Evolutionary conservation across 768 basidiomycete genomes (phyloP).

Genomic region (Suillus variegatus): DNA sequence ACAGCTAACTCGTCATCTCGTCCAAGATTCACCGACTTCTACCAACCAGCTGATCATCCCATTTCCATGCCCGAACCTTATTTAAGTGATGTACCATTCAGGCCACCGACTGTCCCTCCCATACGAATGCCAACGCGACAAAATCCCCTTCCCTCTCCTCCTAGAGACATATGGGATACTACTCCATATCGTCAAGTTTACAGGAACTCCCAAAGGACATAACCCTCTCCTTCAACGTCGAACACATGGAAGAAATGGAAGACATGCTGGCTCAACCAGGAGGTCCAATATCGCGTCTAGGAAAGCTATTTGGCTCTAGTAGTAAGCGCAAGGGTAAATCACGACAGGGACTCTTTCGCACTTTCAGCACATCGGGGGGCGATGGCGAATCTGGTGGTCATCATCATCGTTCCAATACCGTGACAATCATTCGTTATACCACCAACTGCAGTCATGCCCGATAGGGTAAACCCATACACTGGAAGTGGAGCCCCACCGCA

Average conservation of each 20-base stretch:
- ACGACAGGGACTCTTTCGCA: conserved; percentile 47
- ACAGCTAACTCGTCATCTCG: conserved; percentile 17
- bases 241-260: conserved; percentile 11
- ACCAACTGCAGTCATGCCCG: not conserved
- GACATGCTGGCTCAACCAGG: conserved; percentile 17
- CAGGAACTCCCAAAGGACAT: conserved; percentile 48
- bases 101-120: conserved; percentile 15
- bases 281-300: conserved; percentile 24
- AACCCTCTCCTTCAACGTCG: conserved; percentile 21
- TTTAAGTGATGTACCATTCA: conserved; percentile 6
- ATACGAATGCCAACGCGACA: conserved; percentile 6
- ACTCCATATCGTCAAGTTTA: conserved; percentile 60
- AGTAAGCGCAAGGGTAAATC: conserved; percentile 37
- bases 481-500: conserved; percentile 8
- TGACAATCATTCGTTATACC: conserved; percentile 29
- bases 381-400: conserved; percentile 20
- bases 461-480: conserved; percentile 11
- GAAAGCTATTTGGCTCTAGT: conserved; percentile 27
- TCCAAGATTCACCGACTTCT: conserved; percentile 30
- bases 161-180: conserved; percentile 57
- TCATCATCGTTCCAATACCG: conserved; percentile 20
- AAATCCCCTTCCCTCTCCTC: conserved; percentile 69
- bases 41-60: conserved; percentile 19
- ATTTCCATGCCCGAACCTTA: conserved; percentile 3
- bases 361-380: conserved; percentile 35